A percentile compares a stretch with the other conserved stretches of the same genome.
These are phyloP conservation scores for Salix dunnii DNA, from an alignment of 345 rosid species.

Conservation along the genomic window DNA sequence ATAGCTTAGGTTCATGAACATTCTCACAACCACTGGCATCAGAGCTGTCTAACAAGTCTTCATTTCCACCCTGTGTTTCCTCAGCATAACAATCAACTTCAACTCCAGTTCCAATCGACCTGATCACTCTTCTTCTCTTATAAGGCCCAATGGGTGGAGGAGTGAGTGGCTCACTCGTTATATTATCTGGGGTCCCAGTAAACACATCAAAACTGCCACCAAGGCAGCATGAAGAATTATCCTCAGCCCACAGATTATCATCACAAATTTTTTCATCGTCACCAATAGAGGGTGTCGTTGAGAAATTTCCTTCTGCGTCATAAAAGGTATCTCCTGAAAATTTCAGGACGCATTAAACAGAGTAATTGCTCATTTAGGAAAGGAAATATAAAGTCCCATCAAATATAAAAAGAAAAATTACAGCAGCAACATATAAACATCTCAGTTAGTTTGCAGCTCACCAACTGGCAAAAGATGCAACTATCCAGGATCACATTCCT, in stretches of 20 bases:
- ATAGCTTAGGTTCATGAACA: constrained; percentile 49
- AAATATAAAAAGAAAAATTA: neutral
- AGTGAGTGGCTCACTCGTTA: constrained; percentile 46
- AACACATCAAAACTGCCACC: constrained; percentile 36
- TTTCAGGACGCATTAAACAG: constrained; percentile 3
- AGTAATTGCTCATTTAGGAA: neutral
- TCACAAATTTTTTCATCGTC: constrained; percentile 30
- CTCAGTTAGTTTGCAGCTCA: neutral
- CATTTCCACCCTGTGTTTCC: constrained; percentile 48
- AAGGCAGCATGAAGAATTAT: constrained; percentile 36
- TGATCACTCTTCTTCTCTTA: constrained; percentile 73
- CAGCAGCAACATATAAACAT: neutral
- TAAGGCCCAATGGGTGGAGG: constrained; percentile 72
- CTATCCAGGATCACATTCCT: neutral
- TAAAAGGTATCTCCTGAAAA: constrained; percentile 73
- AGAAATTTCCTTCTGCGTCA: constrained; percentile 69
- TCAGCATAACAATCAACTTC: constrained; percentile 61
- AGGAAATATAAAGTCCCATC: neutral
- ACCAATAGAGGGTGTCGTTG: constrained; percentile 25
- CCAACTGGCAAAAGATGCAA: neutral
- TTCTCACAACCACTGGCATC: constrained; percentile 38
- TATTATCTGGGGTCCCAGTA: constrained; percentile 26
- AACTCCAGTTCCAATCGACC: constrained; percentile 35
- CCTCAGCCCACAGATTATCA: constrained; percentile 29
- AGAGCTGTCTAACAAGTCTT: constrained; percentile 21